These are phyloP conservation scores for Prunus davidiana DNA, from an alignment of 306 rosid genomes.

Conservation along the genomic window DNA sequence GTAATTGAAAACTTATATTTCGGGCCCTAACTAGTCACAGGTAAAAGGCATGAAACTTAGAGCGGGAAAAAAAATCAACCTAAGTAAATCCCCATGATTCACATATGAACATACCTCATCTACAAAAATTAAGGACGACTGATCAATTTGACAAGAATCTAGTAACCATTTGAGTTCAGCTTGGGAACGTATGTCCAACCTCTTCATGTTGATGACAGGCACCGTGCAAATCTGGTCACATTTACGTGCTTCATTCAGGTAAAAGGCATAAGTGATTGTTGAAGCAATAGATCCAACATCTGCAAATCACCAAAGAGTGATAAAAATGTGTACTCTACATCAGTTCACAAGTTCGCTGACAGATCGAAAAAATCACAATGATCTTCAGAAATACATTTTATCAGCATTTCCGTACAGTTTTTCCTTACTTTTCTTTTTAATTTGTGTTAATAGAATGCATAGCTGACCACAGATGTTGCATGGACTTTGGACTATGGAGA, in stretches of 20 bases:
- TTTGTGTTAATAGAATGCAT: not conserved
- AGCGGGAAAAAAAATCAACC: not conserved
- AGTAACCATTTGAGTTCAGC: constrained; percentile 82
- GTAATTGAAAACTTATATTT: not conserved
- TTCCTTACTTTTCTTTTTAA: not conserved
- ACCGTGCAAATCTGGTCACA: constrained; percentile 53
- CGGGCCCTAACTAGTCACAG: not conserved
- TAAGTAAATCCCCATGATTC: not conserved
- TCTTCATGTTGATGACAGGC: constrained; percentile 75
- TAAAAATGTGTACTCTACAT: not conserved
- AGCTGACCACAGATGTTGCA: too few species aligned
- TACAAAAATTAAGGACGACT: constrained; percentile 56
- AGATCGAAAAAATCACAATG: not conserved
- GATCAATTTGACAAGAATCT: constrained; percentile 78
- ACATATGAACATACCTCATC: constrained; percentile 60
- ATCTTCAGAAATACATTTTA: not conserved
- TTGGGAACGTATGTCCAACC: constrained; percentile 58
- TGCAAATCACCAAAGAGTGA: constrained; percentile 27
- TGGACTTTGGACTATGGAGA: too few species aligned
- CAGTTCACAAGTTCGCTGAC: not conserved
- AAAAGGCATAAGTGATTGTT: constrained; percentile 74
- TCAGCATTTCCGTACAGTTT: not conserved
- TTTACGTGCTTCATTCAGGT: constrained; percentile 50
- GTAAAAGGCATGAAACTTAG: not conserved
- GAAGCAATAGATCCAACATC: constrained; percentile 76